Conservation (phyloP, 306 rosid species). For the Cicer arietinum region DNA sequence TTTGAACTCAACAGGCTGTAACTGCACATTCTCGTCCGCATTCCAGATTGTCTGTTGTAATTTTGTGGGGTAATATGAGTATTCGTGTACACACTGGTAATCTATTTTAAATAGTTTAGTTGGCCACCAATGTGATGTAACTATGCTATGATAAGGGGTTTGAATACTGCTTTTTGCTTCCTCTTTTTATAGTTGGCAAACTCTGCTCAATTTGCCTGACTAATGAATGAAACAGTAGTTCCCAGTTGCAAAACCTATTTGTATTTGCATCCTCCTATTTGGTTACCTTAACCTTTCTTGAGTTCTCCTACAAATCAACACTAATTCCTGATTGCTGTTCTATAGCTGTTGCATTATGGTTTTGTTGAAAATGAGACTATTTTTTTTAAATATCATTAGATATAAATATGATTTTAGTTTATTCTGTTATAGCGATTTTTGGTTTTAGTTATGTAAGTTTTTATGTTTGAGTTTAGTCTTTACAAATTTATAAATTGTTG, state of each 20-base stretch:
- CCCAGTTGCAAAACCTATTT: conserved; percentile 2
- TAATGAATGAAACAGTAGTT: conserved; percentile 26
- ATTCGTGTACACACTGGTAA: conserved; percentile 36
- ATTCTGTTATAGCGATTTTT: too few species aligned
- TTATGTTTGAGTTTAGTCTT: too few species aligned
- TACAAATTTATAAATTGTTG: too few species aligned
- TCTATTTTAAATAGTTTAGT: conserved; percentile 23
- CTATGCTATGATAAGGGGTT: conserved; percentile 24
- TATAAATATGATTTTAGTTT: too few species aligned
- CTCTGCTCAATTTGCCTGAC: background rate
- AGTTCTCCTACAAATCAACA: background rate
- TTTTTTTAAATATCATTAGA: too few species aligned
- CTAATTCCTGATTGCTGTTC: background rate
- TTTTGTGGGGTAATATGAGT: conserved; percentile 34
- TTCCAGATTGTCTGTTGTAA: conserved; percentile 35
- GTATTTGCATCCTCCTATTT: background rate
- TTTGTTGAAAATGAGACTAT: background rate
- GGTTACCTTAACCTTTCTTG: background rate
- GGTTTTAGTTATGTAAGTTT: too few species aligned
- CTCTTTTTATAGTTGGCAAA: background rate
- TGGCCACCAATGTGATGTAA: conserved; percentile 25
- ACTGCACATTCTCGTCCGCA: conserved; percentile 26
- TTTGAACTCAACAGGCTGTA: conserved; percentile 28
- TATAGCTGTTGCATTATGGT: background rate
- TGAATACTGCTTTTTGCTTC: conserved; percentile 24